Evolutionary conservation across 768 basidiomycete species (phyloP), one percentile per base, ranked within the genome.

Genomic region (Xerocomellus dryophilus): DNA sequence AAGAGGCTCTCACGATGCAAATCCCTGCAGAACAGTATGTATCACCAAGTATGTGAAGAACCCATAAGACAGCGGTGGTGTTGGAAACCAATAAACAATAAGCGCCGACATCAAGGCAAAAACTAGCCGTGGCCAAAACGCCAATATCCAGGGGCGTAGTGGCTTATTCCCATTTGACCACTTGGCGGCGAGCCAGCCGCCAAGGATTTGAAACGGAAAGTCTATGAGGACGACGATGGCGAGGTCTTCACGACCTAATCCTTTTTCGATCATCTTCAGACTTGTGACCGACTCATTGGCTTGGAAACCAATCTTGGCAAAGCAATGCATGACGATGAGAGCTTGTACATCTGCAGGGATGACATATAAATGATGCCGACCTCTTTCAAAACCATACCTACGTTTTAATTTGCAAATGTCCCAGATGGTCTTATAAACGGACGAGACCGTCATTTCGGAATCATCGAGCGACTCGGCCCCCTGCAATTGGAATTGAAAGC

Each of bases 241-340:
- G 36, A 98, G 79, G 63, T 99, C 97, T 75, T 98, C 97, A 38
- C 94, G 88, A 54, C 85, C 88, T 50, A 99, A 79, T 2, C 97
- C 97, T 66, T 98, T 98, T 71, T 99, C 97, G 40, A 99, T 88
- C 74, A 98, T 82, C 67, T 99, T 99, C 41, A 98, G 79, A 21
- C 82, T 85, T 4, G 92, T 93, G 12, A 86, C 90, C 7, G 93
- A 88, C 43, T 98, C 97, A 71, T 93, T 93, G 23, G 93, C 91
- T 43, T 91, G 90, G 69, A 94, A 97, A 27, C 95, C 96, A 56
- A 99, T 78, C 73, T 98, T 99, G 27, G 92, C 88, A 59, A 98
- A 82, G 29, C 97, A 76, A 67, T 98, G 93, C 62, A 99, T 76
- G 47, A 89, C 31, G 52, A 96, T 82, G 60, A 98, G 84, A 1